Evolutionary conservation across 2,329 filamentous ascomycete species (phyloP).

Genomic region (Neoarthrinium moseri): DNA sequence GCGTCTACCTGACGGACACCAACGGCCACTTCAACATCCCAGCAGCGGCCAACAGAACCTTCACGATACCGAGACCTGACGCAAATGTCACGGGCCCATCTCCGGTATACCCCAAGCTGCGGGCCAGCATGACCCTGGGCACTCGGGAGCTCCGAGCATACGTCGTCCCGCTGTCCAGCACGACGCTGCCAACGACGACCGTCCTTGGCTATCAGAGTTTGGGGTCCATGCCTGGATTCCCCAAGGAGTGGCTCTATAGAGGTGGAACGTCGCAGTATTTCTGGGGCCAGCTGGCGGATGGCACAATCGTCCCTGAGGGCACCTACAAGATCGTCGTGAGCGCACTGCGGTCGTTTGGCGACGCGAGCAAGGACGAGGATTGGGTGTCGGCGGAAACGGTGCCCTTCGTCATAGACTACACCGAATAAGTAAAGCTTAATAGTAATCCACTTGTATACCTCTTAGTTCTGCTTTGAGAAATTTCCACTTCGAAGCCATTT

Average conservation of each 20-base stretch:
- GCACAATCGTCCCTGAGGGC: constrained; percentile 20
- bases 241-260: neutral
- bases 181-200: constrained; percentile 10
- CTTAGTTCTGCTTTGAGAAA: no score
- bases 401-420: constrained; percentile 10
- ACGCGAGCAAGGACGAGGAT: constrained; percentile 19
- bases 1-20: constrained; percentile 4
- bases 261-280: constrained; percentile 13
- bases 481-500: no score
- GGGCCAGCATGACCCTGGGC: neutral
- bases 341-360: constrained; percentile 23
- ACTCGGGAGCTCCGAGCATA: neutral
- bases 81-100: neutral
- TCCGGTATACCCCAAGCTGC: constrained; percentile 10
- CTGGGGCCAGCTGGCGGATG: constrained; percentile 19
- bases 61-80: constrained; percentile 19
- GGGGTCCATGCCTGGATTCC: constrained; percentile 15
- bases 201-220: constrained; percentile 19
- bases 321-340: constrained; percentile 21
- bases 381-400: constrained; percentile 19
- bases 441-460: no score
- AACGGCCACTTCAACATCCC: constrained; percentile 10
- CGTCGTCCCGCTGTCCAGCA: neutral
- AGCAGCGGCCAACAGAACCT: constrained; percentile 18
- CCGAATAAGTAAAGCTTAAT: no score